Percentiles rank a stretch among this genome's conserved stretches.
phyloP scores from a whole-genome alignment of 129 eudicot species.

The Helianthus annuus region HanXRQr2.0-SUNRISE NC_035449.2:117555081-117555580 shows the following conservation, averaged over 20 bases:
- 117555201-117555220: no score
- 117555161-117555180: constrained; percentile 1
- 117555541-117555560: no score
- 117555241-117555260: not conserved
- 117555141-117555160: constrained; percentile 10
- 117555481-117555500: no score
- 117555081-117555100: not conserved
- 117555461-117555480: constrained; percentile 3
- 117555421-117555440: constrained; percentile 1
- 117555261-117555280: no score
- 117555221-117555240: no score
- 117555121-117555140: constrained; percentile 2
- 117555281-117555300: not conserved
- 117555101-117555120: not conserved
- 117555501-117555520: not conserved
- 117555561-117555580: not conserved
- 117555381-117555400: not conserved
- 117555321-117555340: not conserved
- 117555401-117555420: not conserved
- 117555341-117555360: constrained; percentile 5
- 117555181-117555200: constrained; percentile 8
- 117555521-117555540: no score
- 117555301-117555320: not conserved
- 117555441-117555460: constrained; percentile 6
- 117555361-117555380: not conserved